Base-by-base conservation (phyloP, 2,329 filamentous ascomycete species). In the Hirsutella minnesotensis region DNA sequence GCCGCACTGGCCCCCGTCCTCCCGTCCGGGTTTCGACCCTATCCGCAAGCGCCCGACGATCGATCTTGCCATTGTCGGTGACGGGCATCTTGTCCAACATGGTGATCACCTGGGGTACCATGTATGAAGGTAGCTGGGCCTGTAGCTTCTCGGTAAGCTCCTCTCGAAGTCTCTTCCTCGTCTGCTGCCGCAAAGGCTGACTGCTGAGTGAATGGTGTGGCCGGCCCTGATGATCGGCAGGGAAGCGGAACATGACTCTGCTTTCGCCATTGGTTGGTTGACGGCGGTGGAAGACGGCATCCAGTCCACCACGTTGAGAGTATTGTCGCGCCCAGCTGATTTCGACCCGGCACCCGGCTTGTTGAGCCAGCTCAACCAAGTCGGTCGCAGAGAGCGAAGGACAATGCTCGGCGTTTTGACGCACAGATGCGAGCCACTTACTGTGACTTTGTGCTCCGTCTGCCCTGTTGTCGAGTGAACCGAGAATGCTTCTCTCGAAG, bases 1-100 rank as follows among this genome's bases (percentile, higher is more conserved):
- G 37, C 2, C 45, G 41, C 29, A 31, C 39, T 34, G 42, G 48
- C 20, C 37, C 44, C 40, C 31, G 46, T 33, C n/a, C 36, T 45
- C 21, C 46, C n/a, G 40, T 29, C 42, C n/a, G 44, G n/a, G n/a
- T 29, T 2, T 21, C 31, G 5, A 35, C 31, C 2, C 41, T 35
- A 9, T 44, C 37, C 16, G 41, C 39, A 16, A 44, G 10, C 16
- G 20, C 9, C 13, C 33, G 24, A 21, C 27, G 38, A 38, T 53
- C 52, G 29, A 62, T 53, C 16, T 68, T 38, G 13, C 15, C 35
- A 12, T n/a, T 15, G 9, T 7, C 12, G 10, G 31, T 31, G 31
- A 7, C 7, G n/a, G 10, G 29, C 27, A 31, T 31, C 9, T 24
- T 20, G n/a, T 38, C 16, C 24, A 21, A 10, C 7, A 31, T 31